Evolutionary conservation across 2,329 filamentous ascomycete species (phyloP).

Genomic region (Huntiella moniliformis): DNA sequence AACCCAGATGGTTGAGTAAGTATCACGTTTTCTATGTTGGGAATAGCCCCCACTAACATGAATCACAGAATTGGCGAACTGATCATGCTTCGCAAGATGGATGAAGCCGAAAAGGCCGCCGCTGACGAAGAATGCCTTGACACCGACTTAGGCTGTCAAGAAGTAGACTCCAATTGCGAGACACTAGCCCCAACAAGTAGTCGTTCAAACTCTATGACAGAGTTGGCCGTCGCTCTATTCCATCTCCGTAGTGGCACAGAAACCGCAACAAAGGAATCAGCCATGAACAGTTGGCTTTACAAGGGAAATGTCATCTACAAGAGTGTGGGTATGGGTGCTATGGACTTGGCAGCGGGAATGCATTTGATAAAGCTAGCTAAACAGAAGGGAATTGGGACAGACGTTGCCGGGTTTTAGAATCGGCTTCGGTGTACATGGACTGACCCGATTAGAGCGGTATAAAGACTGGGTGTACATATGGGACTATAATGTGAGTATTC

Average conservation of each 20-base stretch:
- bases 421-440: not conserved
- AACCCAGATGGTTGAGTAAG: constrained; percentile 61
- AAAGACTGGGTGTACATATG: not conserved
- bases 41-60: constrained; percentile 10
- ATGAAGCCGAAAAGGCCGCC: constrained; percentile 5
- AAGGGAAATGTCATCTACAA: constrained; percentile 50
- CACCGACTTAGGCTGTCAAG: constrained; percentile 1
- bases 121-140: constrained; percentile 1
- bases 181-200: not conserved
- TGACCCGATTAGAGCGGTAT: constrained; percentile 3
- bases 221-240: not conserved
- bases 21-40: constrained; percentile 9
- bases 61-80: constrained; percentile 52
- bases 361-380: constrained; percentile 37
- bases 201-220: not conserved
- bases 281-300: constrained; percentile 36
- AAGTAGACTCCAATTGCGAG: too few relatives aligned
- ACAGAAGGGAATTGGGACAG: constrained; percentile 34
- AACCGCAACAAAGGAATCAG: constrained; percentile 28
- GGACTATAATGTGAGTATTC: constrained; percentile 1
- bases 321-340: constrained; percentile 45
- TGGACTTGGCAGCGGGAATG: constrained; percentile 45
- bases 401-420: constrained; percentile 31
- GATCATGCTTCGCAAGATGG: constrained; percentile 32
- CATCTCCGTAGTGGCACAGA: constrained; percentile 10